A percentile compares a stretch with the other conserved stretches of the same genome.
These are phyloP conservation scores for Westerdykella sp. DNA, from an alignment of 2,329 filamentous ascomycete genomes.

Conservation along the genomic window DNA sequence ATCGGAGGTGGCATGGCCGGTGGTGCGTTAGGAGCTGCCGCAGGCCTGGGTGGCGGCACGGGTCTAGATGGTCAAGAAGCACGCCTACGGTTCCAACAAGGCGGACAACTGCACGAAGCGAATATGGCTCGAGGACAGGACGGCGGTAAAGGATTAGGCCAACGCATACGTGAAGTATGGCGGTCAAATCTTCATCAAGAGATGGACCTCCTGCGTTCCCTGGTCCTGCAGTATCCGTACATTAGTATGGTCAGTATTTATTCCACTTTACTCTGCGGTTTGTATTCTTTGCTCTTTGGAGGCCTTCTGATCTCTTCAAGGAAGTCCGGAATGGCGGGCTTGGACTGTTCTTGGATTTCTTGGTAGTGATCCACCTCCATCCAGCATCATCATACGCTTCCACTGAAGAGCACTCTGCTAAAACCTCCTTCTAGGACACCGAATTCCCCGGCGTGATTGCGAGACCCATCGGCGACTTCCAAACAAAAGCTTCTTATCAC, in stretches of 20 bases:
- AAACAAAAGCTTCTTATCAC: conserved; percentile 94
- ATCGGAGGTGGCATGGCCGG: conserved; percentile 52
- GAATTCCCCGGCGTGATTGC: conserved; percentile 98
- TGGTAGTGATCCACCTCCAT: neutral
- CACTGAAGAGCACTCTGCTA: neutral
- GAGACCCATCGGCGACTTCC: conserved; percentile 88
- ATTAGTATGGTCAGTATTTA: conserved; percentile 80
- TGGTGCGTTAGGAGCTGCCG: conserved; percentile 51
- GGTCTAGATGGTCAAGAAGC: conserved; percentile 82
- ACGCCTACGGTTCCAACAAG: conserved; percentile 79
- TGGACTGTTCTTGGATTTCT: neutral
- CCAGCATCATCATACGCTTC: neutral
- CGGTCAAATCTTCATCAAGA: conserved; percentile 85
- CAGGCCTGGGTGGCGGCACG: conserved; percentile 50
- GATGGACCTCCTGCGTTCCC: conserved; percentile 73
- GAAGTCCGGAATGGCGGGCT: neutral
- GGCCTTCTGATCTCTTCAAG: too few relatives aligned
- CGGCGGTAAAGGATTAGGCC: conserved; percentile 55
- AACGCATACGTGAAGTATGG: conserved; percentile 94
- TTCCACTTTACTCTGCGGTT: conserved; percentile 4
- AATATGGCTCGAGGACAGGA: conserved; percentile 47
- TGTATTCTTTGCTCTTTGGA: conserved; percentile 2
- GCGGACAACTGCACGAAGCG: conserved; percentile 50
- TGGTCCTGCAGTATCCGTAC: conserved; percentile 88
- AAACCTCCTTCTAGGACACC: conserved; percentile 61